Evolutionary conservation across 495 filamentous ascomycete genomes (phyloP).

Genomic region (Talaromyces stipitatus): DNA sequence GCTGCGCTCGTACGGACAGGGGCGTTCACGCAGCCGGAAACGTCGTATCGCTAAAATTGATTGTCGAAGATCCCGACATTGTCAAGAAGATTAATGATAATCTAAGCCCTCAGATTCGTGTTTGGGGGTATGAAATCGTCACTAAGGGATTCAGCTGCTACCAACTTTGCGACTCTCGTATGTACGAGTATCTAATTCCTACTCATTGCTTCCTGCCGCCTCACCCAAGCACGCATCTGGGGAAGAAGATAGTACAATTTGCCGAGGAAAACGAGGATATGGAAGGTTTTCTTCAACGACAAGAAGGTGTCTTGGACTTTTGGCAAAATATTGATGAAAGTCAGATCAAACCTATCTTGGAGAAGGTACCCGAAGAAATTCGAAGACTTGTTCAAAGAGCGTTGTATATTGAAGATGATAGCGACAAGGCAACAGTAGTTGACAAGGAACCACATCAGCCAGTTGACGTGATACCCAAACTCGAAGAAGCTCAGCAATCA

Average conservation of each 20-base stretch:
- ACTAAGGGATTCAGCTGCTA: conserved; percentile 86
- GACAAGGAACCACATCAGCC: neutral
- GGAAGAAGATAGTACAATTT: conserved; percentile 63
- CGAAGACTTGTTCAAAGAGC: conserved; percentile 33
- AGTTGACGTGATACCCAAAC: conserved; percentile 1
- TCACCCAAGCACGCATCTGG: conserved; percentile 77
- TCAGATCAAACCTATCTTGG: conserved; percentile 66
- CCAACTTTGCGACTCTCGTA: conserved; percentile 82
- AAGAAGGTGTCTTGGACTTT: conserved; percentile 69
- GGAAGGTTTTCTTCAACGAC: conserved; percentile 56
- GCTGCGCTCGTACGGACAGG: conserved; percentile 94
- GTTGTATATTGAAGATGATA: conserved; percentile 20
- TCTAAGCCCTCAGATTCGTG: conserved; percentile 77
- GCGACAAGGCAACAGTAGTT: conserved; percentile 9
- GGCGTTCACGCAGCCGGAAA: conserved; percentile 97
- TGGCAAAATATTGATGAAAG: conserved; percentile 76
- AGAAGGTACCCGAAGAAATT: conserved; percentile 39
- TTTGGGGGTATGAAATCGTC: conserved; percentile 86
- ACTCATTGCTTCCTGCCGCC: conserved; percentile 86
- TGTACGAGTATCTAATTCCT: conserved; percentile 95
- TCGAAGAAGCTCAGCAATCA: conserved; percentile 2
- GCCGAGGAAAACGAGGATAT: conserved; percentile 64
- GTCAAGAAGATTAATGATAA: conserved; percentile 84
- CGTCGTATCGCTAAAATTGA: conserved; percentile 89
- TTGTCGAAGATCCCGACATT: conserved; percentile 82